These are phyloP conservation scores for Kodamaea alishanica DNA, from an alignment of 1,139 yeast genomes.

Conservation along the genomic window DNA sequence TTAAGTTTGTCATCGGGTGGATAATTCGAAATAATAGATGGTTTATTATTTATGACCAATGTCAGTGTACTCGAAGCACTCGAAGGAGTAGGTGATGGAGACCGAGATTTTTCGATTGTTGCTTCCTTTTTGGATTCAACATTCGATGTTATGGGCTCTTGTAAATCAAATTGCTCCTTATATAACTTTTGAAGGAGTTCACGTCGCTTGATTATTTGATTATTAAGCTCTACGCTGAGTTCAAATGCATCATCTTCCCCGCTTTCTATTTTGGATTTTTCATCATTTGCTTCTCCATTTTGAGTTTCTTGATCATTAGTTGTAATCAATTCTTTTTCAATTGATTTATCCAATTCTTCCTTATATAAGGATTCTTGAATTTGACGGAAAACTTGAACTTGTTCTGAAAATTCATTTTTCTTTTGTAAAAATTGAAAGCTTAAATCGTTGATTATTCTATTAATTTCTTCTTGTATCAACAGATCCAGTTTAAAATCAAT, in stretches of 20 bases:
- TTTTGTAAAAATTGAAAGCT: constrained; percentile 36
- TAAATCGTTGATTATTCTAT: constrained; percentile 39
- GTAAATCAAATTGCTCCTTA: constrained; percentile 25
- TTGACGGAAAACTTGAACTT: constrained; percentile 16
- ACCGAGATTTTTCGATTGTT: constrained; percentile 3
- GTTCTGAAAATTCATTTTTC: constrained; percentile 28
- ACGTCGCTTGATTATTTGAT: constrained; percentile 22
- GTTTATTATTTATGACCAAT: constrained; percentile 1
- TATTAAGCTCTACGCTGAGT: constrained; percentile 21
- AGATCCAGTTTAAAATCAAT: constrained; percentile 28
- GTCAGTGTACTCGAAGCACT: not conserved
- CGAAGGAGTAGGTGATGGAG: not conserved
- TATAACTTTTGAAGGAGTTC: constrained; percentile 18
- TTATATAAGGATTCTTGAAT: constrained; percentile 14
- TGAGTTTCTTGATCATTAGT: not conserved
- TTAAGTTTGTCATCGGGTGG: constrained; percentile 35
- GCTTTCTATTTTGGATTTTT: not conserved
- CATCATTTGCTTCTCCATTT: not conserved
- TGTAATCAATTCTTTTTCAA: constrained; percentile 3
- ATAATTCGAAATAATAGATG: constrained; percentile 24
- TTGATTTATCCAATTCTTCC: constrained; percentile 7
- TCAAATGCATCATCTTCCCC: constrained; percentile 15
- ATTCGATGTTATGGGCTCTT: constrained; percentile 10
- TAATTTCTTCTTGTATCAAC: constrained; percentile 43
- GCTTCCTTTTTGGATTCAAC: constrained; percentile 1